Conservation (phyloP, 148 eudicot species). For the Beta vulgaris region DNA sequence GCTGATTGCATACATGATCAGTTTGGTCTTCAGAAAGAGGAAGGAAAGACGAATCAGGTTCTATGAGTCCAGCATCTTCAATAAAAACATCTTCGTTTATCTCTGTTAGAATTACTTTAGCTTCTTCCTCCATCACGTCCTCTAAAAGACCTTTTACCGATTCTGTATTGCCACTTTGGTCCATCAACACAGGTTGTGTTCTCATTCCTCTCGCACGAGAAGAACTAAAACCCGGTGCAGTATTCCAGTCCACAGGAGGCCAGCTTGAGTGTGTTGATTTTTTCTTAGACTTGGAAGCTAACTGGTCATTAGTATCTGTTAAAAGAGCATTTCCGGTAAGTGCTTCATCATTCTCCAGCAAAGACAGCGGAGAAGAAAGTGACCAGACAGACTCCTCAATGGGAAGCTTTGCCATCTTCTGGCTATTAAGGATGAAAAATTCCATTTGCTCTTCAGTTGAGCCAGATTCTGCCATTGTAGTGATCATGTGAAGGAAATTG, state of each 20-base stretch:
- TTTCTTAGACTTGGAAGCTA: slow-evolving; percentile 32
- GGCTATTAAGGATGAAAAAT: slow-evolving; percentile 68
- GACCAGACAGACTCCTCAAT: slow-evolving; percentile 67
- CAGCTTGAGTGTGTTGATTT: slow-evolving; percentile 48
- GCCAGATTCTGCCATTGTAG: slow-evolving; percentile 82
- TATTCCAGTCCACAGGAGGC: slow-evolving; percentile 88
- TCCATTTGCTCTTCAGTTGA: slow-evolving; percentile 76
- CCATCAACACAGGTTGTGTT: slow-evolving; percentile 21
- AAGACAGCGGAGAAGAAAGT: slow-evolving; percentile 36
- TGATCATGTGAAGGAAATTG: slow-evolving; percentile 87
- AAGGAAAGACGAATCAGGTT: slow-evolving; percentile 16
- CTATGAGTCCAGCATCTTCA: slow-evolving; percentile 36
- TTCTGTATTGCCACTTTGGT: slow-evolving; percentile 22
- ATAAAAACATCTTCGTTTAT: slow-evolving; percentile 28
- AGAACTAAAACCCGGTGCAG: slow-evolving; percentile 69
- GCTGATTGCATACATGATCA: slow-evolving; percentile 20
- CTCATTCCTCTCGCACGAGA: slow-evolving; percentile 18
- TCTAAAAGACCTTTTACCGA: slow-evolving; percentile 15
- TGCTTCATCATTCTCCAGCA: slow-evolving; percentile 28
- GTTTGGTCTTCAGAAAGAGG: slow-evolving; percentile 26
- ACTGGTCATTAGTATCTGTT: slow-evolving; percentile 27
- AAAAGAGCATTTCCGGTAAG: slow-evolving; percentile 20
- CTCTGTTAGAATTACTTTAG: slow-evolving; percentile 15
- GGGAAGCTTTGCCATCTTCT: slow-evolving; percentile 78
- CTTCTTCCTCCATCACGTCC: slow-evolving; percentile 10